Base-by-base conservation (phyloP, 495 filamentous ascomycete species). In the Aspergillus avenaceus region DNA sequence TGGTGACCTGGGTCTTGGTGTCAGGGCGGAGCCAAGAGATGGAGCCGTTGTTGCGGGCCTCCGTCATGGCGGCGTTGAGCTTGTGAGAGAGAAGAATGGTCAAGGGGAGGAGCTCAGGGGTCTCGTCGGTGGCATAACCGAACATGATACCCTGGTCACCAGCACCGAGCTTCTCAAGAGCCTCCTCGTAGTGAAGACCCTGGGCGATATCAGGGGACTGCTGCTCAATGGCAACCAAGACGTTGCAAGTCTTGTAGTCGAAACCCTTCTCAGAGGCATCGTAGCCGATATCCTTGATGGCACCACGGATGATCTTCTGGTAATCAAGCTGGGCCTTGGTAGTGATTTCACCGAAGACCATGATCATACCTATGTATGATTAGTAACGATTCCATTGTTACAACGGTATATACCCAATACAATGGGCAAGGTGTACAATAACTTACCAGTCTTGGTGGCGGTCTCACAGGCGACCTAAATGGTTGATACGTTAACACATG, bases 141-240 rank as follows among this genome's bases (percentile, higher is more conserved):
- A 98, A 98, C 93, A 98, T 98, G 81, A 98, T 96, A 79, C 93
- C 93, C 80, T 98, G 93, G 77, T 98, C 93, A 87, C 93, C 93
- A 50, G 93, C 93, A 76, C 93, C 93, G 54, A 98, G 84, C 75
- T 96, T 86, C 84, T 98, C 93, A 52, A 98, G 84, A 57, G 88
- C 90, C 76, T 96, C 80, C 45, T 98, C 93, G 65, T 93, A 92
- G 76, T 96, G 88, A 23, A 98, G 86, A 80, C 93, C 93, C 74
- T 97, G 92, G 59, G 93, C 93, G 61, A 98, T 98, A 78, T 98
- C 93, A 55, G 92, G 88, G 50, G 92, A 97, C 76, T 98, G 93
- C 76, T 98, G 85, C 84, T 98, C 93, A 74, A 98, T 97, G 78
- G 92, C 93, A 61, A 97, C 91, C 58, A 97, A 80, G 61, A 98